Percentiles rank a stretch among this genome's conserved stretches.
Conservation (phyloP, 768 basidiomycete genomes). For the Suillus variegatus region DNA sequence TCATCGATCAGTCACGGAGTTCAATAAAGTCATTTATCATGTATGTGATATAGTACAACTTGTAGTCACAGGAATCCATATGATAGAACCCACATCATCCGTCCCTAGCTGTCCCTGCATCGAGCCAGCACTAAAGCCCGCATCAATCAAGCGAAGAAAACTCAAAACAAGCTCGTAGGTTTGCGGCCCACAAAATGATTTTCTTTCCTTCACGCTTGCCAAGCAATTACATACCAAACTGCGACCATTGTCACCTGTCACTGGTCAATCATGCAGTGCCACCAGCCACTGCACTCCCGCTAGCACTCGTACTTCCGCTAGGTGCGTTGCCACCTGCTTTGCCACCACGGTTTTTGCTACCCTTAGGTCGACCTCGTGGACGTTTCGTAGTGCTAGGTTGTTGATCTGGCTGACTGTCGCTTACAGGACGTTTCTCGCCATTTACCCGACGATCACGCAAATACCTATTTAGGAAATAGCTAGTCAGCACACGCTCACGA, state of each 20-base stretch:
- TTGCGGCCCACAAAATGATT: not conserved
- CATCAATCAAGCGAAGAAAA: not conserved
- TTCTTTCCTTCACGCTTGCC: not conserved
- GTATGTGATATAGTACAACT: not conserved
- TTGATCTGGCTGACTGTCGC: slow-evolving; percentile 32
- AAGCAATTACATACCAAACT: not conserved
- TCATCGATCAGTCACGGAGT: not conserved
- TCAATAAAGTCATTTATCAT: not conserved
- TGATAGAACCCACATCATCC: not conserved
- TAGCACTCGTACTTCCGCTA: slow-evolving; percentile 8
- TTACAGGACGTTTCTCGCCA: slow-evolving; percentile 39
- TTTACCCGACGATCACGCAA: slow-evolving; percentile 62
- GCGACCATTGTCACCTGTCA: slow-evolving; percentile 1
- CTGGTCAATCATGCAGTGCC: slow-evolving; percentile 2
- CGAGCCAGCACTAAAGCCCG: no score
- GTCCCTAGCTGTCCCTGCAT: not conserved
- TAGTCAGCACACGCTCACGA: slow-evolving; percentile 17
- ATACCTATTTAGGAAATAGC: slow-evolving; percentile 41
- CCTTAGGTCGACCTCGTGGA: slow-evolving; percentile 67
- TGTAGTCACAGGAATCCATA: not conserved
- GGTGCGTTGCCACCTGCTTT: slow-evolving; percentile 11
- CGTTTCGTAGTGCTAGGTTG: slow-evolving; percentile 41
- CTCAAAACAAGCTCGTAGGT: not conserved
- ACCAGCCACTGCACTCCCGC: slow-evolving; percentile 16
- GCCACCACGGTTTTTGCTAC: slow-evolving; percentile 57